Evolutionary conservation across 2,329 filamentous ascomycete species (phyloP).

Genomic region (Calonectria hawksworthii): DNA sequence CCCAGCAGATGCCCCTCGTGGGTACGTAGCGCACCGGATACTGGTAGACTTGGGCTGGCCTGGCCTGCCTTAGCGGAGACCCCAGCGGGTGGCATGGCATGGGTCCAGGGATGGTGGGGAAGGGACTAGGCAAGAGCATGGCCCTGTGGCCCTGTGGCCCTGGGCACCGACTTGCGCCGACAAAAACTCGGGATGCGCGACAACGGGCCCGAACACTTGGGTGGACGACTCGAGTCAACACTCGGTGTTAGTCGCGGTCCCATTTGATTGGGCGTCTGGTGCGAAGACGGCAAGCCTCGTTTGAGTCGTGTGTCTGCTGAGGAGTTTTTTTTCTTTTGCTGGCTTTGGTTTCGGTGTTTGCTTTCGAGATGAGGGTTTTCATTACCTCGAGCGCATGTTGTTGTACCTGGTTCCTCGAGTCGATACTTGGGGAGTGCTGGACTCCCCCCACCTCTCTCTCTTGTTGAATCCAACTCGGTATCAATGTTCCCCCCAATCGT

Average conservation of each 20-base stretch:
- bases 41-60: constrained; percentile 13
- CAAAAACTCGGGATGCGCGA: constrained; percentile 46
- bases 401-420: background rate
- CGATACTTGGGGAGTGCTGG: background rate
- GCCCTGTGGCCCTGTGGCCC: background rate
- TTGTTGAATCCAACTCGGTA: background rate
- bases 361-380: constrained; percentile 4
- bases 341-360: constrained; percentile 26
- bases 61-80: constrained; percentile 4
- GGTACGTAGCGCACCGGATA: constrained; percentile 25
- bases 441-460: background rate
- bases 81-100: constrained; percentile 13
- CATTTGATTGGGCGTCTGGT: constrained; percentile 38
- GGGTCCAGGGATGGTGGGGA: constrained; percentile 13
- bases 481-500: constrained; percentile 7
- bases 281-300: constrained; percentile 24
- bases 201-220: constrained; percentile 25
- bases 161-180: constrained; percentile 40
- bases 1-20: constrained; percentile 24
- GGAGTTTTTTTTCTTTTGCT: constrained; percentile 33
- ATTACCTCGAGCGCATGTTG: background rate
- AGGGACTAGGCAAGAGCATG: constrained; percentile 1
- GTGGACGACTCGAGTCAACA: constrained; percentile 29
- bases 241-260: constrained; percentile 36
- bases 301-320: constrained; percentile 31